phyloP scores from a whole-genome alignment of 345 rosid genomes.

The Brassica nigra region DNA sequence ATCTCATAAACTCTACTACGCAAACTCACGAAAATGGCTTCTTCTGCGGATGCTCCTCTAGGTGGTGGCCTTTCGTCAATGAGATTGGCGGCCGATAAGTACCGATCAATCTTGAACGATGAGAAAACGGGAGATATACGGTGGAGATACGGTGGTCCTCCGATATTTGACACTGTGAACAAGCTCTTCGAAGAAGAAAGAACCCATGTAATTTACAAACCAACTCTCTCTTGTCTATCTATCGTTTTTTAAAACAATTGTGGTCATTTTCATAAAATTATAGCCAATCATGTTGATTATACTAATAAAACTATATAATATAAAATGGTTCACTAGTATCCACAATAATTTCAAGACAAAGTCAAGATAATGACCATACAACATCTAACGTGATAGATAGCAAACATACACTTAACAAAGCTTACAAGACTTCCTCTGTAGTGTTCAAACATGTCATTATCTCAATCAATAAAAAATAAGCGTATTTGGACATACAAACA shows the following conservation, averaged over 20 bases:
- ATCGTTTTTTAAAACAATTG: neutral
- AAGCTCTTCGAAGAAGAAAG: slow-evolving; percentile 70
- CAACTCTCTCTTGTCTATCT: slow-evolving; percentile 7
- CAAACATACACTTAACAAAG: neutral
- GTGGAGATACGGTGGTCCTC: slow-evolving; percentile 79
- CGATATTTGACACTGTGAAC: slow-evolving; percentile 56
- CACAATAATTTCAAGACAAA: neutral
- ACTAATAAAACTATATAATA: neutral
- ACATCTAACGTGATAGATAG: neutral
- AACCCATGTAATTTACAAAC: slow-evolving; percentile 48
- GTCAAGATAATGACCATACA: neutral
- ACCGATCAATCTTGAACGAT: slow-evolving; percentile 61
- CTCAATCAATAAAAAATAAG: neutral
- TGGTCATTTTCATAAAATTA: neutral
- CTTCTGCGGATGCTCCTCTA: slow-evolving; percentile 17
- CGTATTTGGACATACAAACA: neutral
- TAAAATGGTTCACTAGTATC: neutral
- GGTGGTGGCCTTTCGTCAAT: slow-evolving; percentile 15
- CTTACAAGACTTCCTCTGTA: neutral
- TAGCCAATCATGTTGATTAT: neutral
- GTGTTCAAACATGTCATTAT: neutral
- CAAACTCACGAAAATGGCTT: slow-evolving; percentile 34
- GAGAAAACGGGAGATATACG: slow-evolving; percentile 46
- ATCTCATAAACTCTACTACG: neutral
- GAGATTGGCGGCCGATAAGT: slow-evolving; percentile 50